Percentiles rank a stretch among this genome's conserved stretches.
These are phyloP conservation scores for Cercophora sp. DNA, from an alignment of 495 filamentous ascomycete genomes.

Conservation along the genomic window DNA sequence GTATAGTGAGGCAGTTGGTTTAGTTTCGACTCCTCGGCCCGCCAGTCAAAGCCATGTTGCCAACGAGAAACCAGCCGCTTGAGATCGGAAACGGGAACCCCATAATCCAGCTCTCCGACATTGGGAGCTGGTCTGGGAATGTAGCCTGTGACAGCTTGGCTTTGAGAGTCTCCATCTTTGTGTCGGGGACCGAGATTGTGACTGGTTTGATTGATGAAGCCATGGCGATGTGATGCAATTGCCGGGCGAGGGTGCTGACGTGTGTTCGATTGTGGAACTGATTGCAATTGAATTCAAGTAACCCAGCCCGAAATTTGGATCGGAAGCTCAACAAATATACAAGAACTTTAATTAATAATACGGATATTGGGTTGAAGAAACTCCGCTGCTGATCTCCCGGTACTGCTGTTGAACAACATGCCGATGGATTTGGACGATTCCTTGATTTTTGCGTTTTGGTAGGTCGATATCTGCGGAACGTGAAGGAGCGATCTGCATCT, in stretches of 20 bases:
- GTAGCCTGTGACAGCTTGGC: constrained; percentile 24
- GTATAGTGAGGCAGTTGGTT: constrained; percentile 57
- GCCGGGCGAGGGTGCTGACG: no score
- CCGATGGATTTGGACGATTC: no score
- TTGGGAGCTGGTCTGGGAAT: constrained; percentile 26
- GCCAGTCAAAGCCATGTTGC: constrained; percentile 45
- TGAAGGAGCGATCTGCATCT: background rate
- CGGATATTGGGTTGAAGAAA: no score
- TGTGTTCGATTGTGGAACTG: no score
- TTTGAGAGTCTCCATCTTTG: constrained; percentile 25
- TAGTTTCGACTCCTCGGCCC: constrained; percentile 40
- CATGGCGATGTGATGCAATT: no score
- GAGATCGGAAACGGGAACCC: constrained; percentile 48
- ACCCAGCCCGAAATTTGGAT: no score
- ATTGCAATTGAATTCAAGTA: no score
- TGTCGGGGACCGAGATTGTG: constrained; percentile 28
- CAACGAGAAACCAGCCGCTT: constrained; percentile 49
- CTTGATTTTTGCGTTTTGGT: background rate
- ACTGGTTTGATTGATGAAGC: constrained; percentile 24
- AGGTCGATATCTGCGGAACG: background rate
- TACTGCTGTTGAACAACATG: no score
- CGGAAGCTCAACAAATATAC: no score
- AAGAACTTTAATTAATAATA: no score
- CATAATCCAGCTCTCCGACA: constrained; percentile 31
- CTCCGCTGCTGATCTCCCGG: no score